Evolutionary conservation across 2,329 filamentous ascomycete genomes (phyloP), one percentile per base, ranked within the genome.

Genomic region (Fusarium burgessii): DNA sequence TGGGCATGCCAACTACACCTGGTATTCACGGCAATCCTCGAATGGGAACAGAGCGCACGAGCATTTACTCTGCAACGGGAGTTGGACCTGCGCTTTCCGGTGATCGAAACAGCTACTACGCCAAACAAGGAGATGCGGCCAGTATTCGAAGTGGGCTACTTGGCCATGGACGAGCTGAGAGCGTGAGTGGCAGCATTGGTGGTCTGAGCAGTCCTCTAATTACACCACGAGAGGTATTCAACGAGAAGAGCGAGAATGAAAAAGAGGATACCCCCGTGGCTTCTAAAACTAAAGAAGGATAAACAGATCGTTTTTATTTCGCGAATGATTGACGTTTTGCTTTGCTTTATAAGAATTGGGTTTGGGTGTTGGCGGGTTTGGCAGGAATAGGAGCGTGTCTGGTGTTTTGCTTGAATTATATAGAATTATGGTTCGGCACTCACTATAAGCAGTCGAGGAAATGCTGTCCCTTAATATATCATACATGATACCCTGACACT

Each of bases 81-180:
- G 85, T 89, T 7, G 88, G 88, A 2, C 90, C 91, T 9, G 87
- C 89, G 15, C 81, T 93, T 11, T 84, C 88, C 10, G 92, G 91
- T 62, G 95, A 97, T 76, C 87, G 95, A 51, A 95, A 92, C 78
- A 97, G 93, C 80, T 88, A 92, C 69, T 95, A 97, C 77, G 89
- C 92, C 32, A 89, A 89, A 64, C 84, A 86, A 49, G 89, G 87
- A 8, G 93, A 97, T 72, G 92, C 89, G 2, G 90, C 90, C 13
- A 97, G 94, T 77, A 84, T 97, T 33, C 88, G 93, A 58, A 97
- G 93, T 78, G 93, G 93, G 0, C 82, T 92, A 2, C 79, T 93
- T 6, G 92, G 93, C 1, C 95, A 97, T 79, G 89, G 88, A 4
- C 88, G 93, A 68, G 91, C 93, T 52, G 94, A 97, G 78, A 97